Evolutionary conservation across 768 basidiomycete species (phyloP), one percentile per base, ranked within the genome.

Genomic region (Lactifluus rugatus): DNA sequence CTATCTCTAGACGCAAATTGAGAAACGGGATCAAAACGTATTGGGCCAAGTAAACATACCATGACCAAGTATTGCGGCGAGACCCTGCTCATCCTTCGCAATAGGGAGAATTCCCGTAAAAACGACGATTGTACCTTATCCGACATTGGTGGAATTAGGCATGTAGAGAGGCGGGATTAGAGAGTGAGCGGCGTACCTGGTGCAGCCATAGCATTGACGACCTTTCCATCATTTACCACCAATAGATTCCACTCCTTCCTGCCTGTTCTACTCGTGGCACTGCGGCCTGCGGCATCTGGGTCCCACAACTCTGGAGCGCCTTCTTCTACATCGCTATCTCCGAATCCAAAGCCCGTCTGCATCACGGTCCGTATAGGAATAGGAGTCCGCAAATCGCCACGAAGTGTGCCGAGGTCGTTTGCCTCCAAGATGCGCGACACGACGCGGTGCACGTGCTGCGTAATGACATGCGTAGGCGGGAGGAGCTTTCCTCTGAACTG

Each of bases 21-120:
- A 54, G 48, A 23, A 16, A 53, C 19, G 13, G 34, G 8, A 11
- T 36, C 31, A 25, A 5, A 23, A 31, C 19, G 14, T 2, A 25
- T 1, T 7, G 6, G 36, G 51, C 1, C 5, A 19, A 44, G 17
- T 9, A 16, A 13, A 44, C 78, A 3, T 54, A 88, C 92, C 91
- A 69, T 96, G 93, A 0, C 88, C 81, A 2, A 97, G 71, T 1
- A 96, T 85, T 17, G 85, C 84, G 1, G 93, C 89, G 0, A 97
- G 73, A 0, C 90, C 91, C 65, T 87, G 79, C 63, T 93, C 89
- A 61, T 91, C 83, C 60, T 73, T 74, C 47, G 83, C 84, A 6
- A 93, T 72, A 0, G 88, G 89, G 3, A 96, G 69, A 36, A 96
- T 90, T 0, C 93, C 93, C 0, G 91, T 93, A 66, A 89, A 95